phyloP scores from a whole-genome alignment of 371 early-diverging fungal genomes.

The Caulochytrium protostelioides region DNA sequence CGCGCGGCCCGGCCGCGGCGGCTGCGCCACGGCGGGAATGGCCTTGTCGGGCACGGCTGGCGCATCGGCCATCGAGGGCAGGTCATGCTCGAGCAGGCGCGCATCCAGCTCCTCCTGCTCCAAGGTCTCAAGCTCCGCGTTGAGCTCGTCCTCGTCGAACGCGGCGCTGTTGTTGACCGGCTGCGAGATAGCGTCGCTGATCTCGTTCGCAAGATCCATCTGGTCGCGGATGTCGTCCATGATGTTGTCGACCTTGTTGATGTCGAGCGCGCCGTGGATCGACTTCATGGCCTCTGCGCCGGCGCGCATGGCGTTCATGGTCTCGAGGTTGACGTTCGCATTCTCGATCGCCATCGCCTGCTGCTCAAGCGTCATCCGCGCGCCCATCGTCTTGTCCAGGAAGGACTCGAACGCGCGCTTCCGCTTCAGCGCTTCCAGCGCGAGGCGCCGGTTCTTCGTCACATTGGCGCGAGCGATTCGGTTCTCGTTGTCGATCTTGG shows the following conservation, averaged over 20 bases:
- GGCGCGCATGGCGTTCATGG: slow-evolving; percentile 82
- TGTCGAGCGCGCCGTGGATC: slow-evolving; percentile 82
- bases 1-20: slow-evolving; percentile 16
- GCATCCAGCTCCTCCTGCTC: slow-evolving; percentile 84
- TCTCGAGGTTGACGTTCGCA: slow-evolving; percentile 85
- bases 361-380: slow-evolving; percentile 78
- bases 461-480: slow-evolving; percentile 73
- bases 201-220: slow-evolving; percentile 87
- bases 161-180: slow-evolving; percentile 48
- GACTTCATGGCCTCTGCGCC: slow-evolving; percentile 85
- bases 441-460: slow-evolving; percentile 78
- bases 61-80: not conserved
- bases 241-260: slow-evolving; percentile 80
- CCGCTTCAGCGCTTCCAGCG: slow-evolving; percentile 81
- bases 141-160: slow-evolving; percentile 82
- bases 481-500: slow-evolving; percentile 68
- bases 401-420: slow-evolving; percentile 70
- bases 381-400: slow-evolving; percentile 67
- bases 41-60: not conserved
- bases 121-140: slow-evolving; percentile 71
- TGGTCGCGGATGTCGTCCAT: slow-evolving; percentile 95
- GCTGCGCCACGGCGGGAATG: slow-evolving; percentile 15
- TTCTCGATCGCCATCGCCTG: slow-evolving; percentile 90
- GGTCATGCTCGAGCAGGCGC: slow-evolving; percentile 40
- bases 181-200: slow-evolving; percentile 77